These are phyloP conservation scores for Cercophora scortea DNA, from an alignment of 495 filamentous ascomycete genomes.

Conservation along the genomic window DNA sequence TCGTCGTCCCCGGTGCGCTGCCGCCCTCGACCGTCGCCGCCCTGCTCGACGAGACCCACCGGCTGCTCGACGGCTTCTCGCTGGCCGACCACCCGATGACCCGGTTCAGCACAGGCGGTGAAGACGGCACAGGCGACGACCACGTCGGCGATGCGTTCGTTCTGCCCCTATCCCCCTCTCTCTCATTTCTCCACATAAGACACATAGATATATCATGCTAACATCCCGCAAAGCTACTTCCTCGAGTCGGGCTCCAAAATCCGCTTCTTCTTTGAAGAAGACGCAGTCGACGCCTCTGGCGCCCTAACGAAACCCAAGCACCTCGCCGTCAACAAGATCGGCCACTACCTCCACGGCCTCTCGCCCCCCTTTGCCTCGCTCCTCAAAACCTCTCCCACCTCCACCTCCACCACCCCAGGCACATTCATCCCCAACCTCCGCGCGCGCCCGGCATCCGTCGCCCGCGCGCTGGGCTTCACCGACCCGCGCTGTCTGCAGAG, in stretches of 20 bases:
- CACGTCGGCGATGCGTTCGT: constrained; percentile 75
- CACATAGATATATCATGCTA: too few relatives aligned
- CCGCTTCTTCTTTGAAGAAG: constrained; percentile 95
- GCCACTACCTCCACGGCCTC: constrained; percentile 76
- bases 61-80: constrained; percentile 65
- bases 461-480: constrained; percentile 59
- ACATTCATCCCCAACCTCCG: constrained; percentile 4
- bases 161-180: too few relatives aligned
- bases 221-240: constrained; percentile 54
- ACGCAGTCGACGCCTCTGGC: constrained; percentile 55
- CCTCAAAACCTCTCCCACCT: constrained; percentile 33
- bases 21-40: constrained; percentile 49
- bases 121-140: constrained; percentile 55
- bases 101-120: constrained; percentile 74
- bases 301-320: constrained; percentile 66
- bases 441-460: constrained; percentile 51
- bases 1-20: constrained; percentile 77
- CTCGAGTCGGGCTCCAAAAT: constrained; percentile 81
- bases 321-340: constrained; percentile 91
- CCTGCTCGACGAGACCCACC: constrained; percentile 66
- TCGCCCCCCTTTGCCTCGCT: constrained; percentile 62
- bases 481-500: constrained; percentile 74
- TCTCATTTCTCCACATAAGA: too few relatives aligned
- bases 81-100: constrained; percentile 84
- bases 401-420: too few relatives aligned